Evolutionary conservation across 2,329 filamentous ascomycete species (phyloP).

Genomic region (Chrysosporium keratinophilum): DNA sequence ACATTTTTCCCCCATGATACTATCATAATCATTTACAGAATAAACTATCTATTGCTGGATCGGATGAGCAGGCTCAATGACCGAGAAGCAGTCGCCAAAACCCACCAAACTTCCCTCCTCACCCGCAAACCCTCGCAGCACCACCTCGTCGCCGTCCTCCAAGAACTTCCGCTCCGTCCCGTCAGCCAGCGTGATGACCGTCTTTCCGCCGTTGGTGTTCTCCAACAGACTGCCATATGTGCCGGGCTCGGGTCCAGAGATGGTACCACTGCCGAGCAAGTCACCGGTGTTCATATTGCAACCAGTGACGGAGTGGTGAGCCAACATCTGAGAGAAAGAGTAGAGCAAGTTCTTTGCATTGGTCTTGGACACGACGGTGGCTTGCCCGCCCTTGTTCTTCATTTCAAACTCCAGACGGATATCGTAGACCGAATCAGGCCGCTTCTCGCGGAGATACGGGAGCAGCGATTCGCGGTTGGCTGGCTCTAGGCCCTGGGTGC

Average conservation of each 20-base stretch:
- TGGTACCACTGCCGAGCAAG: slow-evolving; percentile 67
- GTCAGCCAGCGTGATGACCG: slow-evolving; percentile 48
- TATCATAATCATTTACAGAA: neutral
- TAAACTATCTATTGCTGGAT: slow-evolving; percentile 1
- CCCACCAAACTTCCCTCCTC: slow-evolving; percentile 59
- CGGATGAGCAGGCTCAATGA: slow-evolving; percentile 14
- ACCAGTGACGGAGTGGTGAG: slow-evolving; percentile 66
- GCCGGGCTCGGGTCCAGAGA: slow-evolving; percentile 51
- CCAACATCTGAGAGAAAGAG: slow-evolving; percentile 74
- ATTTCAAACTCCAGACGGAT: slow-evolving; percentile 57
- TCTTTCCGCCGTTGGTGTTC: slow-evolving; percentile 60
- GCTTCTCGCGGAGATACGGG: slow-evolving; percentile 55
- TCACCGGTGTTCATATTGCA: slow-evolving; percentile 66
- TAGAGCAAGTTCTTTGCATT: slow-evolving; percentile 61
- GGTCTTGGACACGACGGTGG: slow-evolving; percentile 50
- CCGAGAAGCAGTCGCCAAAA: slow-evolving; percentile 49
- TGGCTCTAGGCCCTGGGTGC: slow-evolving; percentile 42
- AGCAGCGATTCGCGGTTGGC: slow-evolving; percentile 46
- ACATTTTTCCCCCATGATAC: no score
- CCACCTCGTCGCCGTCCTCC: slow-evolving; percentile 62
- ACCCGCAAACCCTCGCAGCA: slow-evolving; percentile 56
- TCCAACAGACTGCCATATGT: slow-evolving; percentile 62
- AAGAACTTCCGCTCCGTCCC: slow-evolving; percentile 62
- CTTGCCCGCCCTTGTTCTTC: slow-evolving; percentile 36
- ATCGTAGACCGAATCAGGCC: slow-evolving; percentile 52